Evolutionary conservation across 2,329 filamentous ascomycete genomes (phyloP).

Genomic region (Dothideomycetidae sp.): DNA sequence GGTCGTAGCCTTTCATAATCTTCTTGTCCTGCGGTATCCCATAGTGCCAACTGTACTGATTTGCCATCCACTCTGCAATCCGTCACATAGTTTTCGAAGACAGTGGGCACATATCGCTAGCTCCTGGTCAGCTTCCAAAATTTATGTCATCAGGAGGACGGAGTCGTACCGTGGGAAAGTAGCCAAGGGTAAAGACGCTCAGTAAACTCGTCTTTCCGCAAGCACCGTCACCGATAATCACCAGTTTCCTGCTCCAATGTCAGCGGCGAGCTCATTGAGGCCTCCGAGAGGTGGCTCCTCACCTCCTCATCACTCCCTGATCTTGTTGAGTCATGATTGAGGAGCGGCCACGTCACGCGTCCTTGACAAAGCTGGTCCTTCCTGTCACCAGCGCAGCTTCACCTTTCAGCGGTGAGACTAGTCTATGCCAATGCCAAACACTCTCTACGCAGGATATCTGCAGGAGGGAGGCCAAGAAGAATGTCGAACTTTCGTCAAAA

Average conservation of each 20-base stretch:
- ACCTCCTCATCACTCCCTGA: slow-evolving; percentile 27
- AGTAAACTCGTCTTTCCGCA: slow-evolving; percentile 96
- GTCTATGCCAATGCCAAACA: no score
- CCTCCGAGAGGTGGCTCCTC: slow-evolving; percentile 1
- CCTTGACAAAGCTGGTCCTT: no score
- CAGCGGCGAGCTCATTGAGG: slow-evolving; percentile 9
- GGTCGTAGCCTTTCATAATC: slow-evolving; percentile 94
- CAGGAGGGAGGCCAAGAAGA: no score
- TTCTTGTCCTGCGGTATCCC: slow-evolving; percentile 99
- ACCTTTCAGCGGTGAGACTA: no score
- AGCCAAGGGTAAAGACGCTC: slow-evolving; percentile 93
- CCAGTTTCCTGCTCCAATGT: slow-evolving; percentile 57
- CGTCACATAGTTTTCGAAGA: slow-evolving; percentile 99
- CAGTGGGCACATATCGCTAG: slow-evolving; percentile 60
- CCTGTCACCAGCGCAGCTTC: no score
- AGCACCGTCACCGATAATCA: slow-evolving; percentile 93
- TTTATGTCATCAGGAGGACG: background rate
- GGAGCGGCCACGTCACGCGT: background rate
- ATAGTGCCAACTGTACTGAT: slow-evolving; percentile 92
- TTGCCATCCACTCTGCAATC: slow-evolving; percentile 97
- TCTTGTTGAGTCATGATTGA: slow-evolving; percentile 24
- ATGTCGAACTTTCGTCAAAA: no score
- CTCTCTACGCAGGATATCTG: no score
- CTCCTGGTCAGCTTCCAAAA: slow-evolving; percentile 14
- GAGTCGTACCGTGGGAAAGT: slow-evolving; percentile 84